Evolutionary conservation across 2,329 filamentous ascomycete genomes (phyloP).

Genomic region (Phoma herbarum): DNA sequence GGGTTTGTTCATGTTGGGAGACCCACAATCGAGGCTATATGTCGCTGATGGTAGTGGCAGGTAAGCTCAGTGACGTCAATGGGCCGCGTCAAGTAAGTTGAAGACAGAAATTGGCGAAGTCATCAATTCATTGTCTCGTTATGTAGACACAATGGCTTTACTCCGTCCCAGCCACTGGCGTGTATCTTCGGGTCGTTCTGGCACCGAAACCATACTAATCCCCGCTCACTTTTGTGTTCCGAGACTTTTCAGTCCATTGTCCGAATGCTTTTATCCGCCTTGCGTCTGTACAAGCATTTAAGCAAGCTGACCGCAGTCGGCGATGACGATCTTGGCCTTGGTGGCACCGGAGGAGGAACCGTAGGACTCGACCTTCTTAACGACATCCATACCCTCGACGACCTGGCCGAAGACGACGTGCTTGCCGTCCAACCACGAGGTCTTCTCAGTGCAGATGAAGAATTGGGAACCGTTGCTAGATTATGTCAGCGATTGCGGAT

Average conservation of each 20-base stretch:
- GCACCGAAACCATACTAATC: constrained; percentile 20
- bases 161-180: constrained; percentile 15
- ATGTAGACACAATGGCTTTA: constrained; percentile 22
- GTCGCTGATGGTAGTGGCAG: not conserved
- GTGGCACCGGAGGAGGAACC: constrained; percentile 35
- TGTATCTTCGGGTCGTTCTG: constrained; percentile 14
- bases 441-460: constrained; percentile 93
- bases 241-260: constrained; percentile 20
- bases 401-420: constrained; percentile 88
- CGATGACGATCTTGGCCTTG: constrained; percentile 34
- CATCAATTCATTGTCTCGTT: constrained; percentile 25
- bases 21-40: not conserved
- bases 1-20: not conserved
- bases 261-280: constrained; percentile 23
- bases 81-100: not conserved
- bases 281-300: constrained; percentile 14
- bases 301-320: constrained; percentile 37
- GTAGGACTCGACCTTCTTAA: constrained; percentile 36
- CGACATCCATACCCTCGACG: constrained; percentile 36
- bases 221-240: constrained; percentile 14
- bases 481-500: not conserved
- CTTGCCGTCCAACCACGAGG: constrained; percentile 80
- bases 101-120: constrained; percentile 11
- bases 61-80: not conserved
- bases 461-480: constrained; percentile 96